These are phyloP conservation scores for Collybia sordida DNA, from an alignment of 768 basidiomycete species.

Conservation along the genomic window DNA sequence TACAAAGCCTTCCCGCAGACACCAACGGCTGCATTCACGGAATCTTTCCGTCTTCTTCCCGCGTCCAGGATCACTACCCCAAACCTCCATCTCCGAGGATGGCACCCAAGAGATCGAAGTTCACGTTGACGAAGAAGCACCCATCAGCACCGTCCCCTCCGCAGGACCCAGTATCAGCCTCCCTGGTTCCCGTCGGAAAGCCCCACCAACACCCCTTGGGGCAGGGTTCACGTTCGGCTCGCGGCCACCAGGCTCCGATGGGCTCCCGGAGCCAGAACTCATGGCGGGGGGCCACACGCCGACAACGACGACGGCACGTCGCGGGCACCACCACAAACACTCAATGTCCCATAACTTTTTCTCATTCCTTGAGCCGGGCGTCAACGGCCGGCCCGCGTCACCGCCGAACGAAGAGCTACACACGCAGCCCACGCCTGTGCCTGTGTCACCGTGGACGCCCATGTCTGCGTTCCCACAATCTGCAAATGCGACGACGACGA, in stretches of 20 bases:
- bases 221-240: constrained; percentile 67
- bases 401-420: constrained; percentile 38
- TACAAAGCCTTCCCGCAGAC: constrained; percentile 32
- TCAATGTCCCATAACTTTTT: constrained; percentile 95
- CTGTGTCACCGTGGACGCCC: constrained; percentile 69
- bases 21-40: constrained; percentile 81
- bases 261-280: constrained; percentile 26
- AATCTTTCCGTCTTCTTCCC: constrained; percentile 94
- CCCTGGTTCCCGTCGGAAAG: constrained; percentile 31
- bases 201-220: constrained; percentile 40
- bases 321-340: constrained; percentile 92
- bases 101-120: constrained; percentile 53
- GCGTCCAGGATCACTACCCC: constrained; percentile 62
- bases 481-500: constrained; percentile 25
- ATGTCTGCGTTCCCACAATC: constrained; percentile 39
- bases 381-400: constrained; percentile 8
- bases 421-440: constrained; percentile 58
- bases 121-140: constrained; percentile 43
- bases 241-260: constrained; percentile 37
- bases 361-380: constrained; percentile 86
- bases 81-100: constrained; percentile 67
- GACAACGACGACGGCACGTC: constrained; percentile 38
- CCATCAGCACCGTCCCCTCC: constrained; percentile 45
- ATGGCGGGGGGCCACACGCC: constrained; percentile 18
- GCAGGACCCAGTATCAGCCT: constrained; percentile 38